A percentile compares a stretch with the other conserved stretches of the same genome.
Evolutionary conservation across 2,329 filamentous ascomycete genomes (phyloP).

Genomic region (Diaporthe nobilis): DNA sequence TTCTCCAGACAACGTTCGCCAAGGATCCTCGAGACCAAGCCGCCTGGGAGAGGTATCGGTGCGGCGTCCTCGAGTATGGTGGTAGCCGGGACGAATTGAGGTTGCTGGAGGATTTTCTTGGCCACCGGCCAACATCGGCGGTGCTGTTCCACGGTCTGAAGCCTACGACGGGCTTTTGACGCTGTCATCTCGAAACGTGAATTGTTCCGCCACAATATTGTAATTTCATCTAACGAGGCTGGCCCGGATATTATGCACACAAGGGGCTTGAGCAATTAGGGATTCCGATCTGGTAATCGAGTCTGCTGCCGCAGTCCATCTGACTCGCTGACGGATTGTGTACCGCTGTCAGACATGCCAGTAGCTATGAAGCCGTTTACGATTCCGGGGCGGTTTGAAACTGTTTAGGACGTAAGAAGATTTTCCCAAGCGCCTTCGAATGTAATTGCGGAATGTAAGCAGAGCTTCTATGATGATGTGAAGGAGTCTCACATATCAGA

Average conservation of each 20-base stretch:
- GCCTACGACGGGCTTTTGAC: not conserved
- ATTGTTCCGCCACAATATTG: not conserved
- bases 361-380: not conserved
- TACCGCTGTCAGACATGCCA: not conserved
- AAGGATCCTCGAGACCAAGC: not conserved
- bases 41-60: not conserved
- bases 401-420: not conserved
- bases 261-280: not conserved
- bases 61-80: not conserved
- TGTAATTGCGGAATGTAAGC: not conserved
- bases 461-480: not conserved
- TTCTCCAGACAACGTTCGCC: not conserved
- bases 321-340: not conserved
- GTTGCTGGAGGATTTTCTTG: not conserved
- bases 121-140: not conserved
- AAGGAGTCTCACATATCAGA: not conserved
- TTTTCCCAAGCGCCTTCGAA: not conserved
- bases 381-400: not conserved
- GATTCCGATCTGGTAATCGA: not conserved
- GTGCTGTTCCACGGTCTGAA: not conserved
- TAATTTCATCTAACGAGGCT: too few species aligned
- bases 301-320: not conserved
- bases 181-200: not conserved
- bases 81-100: not conserved
- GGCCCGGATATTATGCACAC: not conserved